A percentile compares a stretch with the other conserved stretches of the same genome.
These are phyloP conservation scores for Agarophyton chilense DNA, from an alignment of 23 red algal species.

Conservation along the genomic window DNA sequence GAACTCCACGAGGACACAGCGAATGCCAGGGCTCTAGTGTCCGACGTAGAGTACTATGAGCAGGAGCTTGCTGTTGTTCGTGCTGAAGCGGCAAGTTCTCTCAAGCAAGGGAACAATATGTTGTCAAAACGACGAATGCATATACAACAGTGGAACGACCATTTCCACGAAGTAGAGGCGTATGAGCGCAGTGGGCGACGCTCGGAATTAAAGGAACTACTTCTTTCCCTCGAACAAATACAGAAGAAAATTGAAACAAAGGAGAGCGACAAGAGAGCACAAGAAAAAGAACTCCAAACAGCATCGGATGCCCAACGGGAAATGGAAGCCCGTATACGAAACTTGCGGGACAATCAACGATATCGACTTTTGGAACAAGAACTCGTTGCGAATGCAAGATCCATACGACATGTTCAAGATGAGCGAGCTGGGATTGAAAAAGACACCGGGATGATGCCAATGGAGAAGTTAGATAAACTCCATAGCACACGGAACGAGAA, in stretches of 20 bases:
- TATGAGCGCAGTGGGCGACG: constrained; percentile 46
- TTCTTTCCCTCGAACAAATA: constrained; percentile 27
- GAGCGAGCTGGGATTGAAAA: constrained; percentile 39
- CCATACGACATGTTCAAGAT: constrained; percentile 25
- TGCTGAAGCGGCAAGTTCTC: background rate
- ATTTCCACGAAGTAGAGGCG: constrained; percentile 20
- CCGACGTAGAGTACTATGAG: constrained; percentile 34
- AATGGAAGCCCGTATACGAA: constrained; percentile 62
- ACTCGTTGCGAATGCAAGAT: constrained; percentile 8
- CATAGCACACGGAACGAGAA: constrained; percentile 5
- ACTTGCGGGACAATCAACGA: constrained; percentile 72
- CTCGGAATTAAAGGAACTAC: constrained; percentile 29
- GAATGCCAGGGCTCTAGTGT: background rate
- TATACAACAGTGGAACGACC: constrained; percentile 39
- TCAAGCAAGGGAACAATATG: constrained; percentile 18
- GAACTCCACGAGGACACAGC: background rate
- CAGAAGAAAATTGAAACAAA: constrained; percentile 34
- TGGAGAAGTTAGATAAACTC: constrained; percentile 26
- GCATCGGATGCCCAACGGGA: constrained; percentile 43
- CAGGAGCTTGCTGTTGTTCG: constrained; percentile 33
- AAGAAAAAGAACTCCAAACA: constrained; percentile 62
- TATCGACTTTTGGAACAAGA: constrained; percentile 47
- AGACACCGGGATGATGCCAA: constrained; percentile 27
- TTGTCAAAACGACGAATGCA: constrained; percentile 25
- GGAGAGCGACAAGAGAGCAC: constrained; percentile 38